Conservation (phyloP, 2,329 filamentous ascomycete species). For the Passalora sequoiae region DNA sequence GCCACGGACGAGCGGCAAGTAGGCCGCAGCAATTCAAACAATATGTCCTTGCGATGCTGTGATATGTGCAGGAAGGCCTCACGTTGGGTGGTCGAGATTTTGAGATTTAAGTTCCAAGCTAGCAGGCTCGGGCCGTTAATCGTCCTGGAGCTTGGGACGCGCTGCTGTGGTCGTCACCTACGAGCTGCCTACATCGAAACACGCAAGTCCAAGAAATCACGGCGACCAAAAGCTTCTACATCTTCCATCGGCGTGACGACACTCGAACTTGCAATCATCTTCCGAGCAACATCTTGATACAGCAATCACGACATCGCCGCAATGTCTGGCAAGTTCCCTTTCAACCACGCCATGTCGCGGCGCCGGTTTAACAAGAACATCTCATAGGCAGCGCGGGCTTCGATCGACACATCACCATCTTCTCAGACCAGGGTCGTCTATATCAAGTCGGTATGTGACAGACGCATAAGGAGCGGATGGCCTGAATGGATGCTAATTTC, state of each 20-base stretch:
- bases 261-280: not conserved
- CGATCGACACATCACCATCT: constrained; percentile 99
- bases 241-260: not conserved
- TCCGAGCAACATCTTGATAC: not conserved
- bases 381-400: constrained; percentile 74
- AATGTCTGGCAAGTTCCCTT: constrained; percentile 29
- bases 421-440: constrained; percentile 94
- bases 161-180: no score
- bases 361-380: constrained; percentile 18
- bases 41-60: no score
- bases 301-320: constrained; percentile 15
- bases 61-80: no score
- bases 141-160: not conserved
- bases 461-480: no score
- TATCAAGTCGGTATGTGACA: constrained; percentile 92
- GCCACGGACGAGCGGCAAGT: no score
- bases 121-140: not conserved
- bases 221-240: not conserved
- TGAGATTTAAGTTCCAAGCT: no score
- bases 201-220: not conserved
- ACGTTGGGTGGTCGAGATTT: not conserved
- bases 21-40: no score
- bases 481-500: no score
- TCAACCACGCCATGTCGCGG: constrained; percentile 6
- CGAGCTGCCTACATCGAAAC: not conserved